phyloP scores from a whole-genome alignment of 306 rosid species.

The Trichosanthes truncata region DNA sequence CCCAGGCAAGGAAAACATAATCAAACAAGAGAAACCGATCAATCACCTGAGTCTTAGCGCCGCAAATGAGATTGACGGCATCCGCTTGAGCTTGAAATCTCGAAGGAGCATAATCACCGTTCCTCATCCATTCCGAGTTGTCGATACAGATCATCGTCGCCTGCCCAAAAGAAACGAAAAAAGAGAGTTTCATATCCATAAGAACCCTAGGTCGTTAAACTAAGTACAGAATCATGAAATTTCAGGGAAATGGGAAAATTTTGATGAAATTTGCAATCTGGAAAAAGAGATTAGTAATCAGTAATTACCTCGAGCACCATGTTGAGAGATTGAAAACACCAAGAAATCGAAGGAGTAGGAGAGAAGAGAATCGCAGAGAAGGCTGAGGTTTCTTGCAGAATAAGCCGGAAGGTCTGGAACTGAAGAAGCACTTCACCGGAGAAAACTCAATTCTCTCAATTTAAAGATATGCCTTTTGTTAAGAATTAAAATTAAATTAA shows the following conservation, averaged over 20 bases:
- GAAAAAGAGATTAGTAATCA: neutral
- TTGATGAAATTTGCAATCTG: neutral
- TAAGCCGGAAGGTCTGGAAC: neutral
- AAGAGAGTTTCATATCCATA: neutral
- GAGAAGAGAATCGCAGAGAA: neutral
- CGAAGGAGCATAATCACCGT: conserved; percentile 81
- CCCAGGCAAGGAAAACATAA: neutral
- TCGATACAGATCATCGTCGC: conserved; percentile 96
- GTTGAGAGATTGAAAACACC: neutral
- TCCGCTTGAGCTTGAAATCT: conserved; percentile 88
- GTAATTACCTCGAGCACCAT: conserved; percentile 17
- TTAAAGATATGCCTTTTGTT: neutral
- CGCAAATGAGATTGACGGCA: conserved; percentile 81
- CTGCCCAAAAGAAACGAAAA: conserved; percentile 18
- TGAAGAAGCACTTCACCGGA: neutral
- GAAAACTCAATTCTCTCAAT: neutral
- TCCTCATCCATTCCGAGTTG: conserved; percentile 98
- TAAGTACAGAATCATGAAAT: neutral
- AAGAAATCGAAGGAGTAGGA: neutral
- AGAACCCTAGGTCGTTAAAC: neutral
- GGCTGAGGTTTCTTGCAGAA: conserved; percentile 2
- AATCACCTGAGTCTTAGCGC: conserved; percentile 86
- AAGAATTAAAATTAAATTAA: no score
- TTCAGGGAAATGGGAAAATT: no score
- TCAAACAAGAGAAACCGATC: neutral